Base-by-base conservation (phyloP, 495 filamentous ascomycete genomes). In the Friedmanniomyces endolithicus region DNA sequence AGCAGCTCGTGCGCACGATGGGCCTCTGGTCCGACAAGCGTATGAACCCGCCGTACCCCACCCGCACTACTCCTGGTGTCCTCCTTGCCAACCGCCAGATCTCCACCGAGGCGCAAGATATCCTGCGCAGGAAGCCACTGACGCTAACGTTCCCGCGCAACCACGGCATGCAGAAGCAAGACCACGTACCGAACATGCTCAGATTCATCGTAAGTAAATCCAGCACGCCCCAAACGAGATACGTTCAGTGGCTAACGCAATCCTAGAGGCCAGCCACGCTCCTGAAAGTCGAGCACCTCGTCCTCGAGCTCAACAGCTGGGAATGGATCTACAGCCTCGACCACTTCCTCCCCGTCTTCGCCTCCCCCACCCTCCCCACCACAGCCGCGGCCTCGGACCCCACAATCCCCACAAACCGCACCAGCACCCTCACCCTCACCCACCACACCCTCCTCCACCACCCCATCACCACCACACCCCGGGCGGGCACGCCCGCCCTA, bases 41-140 rank as follows among this genome's bases (percentile, higher is more conserved):
- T 6, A 34, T 70, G 35, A 67, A 65, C 19, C 65, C 63, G 64
- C 65, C 68, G 33, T 63, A 70, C 1, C 53, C 53, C 23, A 7
- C 20, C 51, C 67, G 6, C 22, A 34, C 25, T 8, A 63, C 63
- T 14, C 60, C 63, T 1, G 58, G 50, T 11, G 31, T 65, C 24
- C 51, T 65, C 3, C 61, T 60, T 3, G 50, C 61, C 35, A 61
- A 61, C 50, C 40, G 33, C 16, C 58, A 61, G 34, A 58, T 61
- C 45, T 47, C 40, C 35, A 2, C 11, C 37, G 63, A 65, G 22
- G 57, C 60, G 12, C 39, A n/a, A 9, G 9, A 1, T 4, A 16
- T 57, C 49, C 44, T 61, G 9, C 43, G n/a, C 49, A 48, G 25
- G 24, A 56, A 52, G 33, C 52, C 57, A 1, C 52, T 60, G 25